These are phyloP conservation scores for Suillus lakei DNA, from an alignment of 768 basidiomycete species.

Conservation along the genomic window DNA sequence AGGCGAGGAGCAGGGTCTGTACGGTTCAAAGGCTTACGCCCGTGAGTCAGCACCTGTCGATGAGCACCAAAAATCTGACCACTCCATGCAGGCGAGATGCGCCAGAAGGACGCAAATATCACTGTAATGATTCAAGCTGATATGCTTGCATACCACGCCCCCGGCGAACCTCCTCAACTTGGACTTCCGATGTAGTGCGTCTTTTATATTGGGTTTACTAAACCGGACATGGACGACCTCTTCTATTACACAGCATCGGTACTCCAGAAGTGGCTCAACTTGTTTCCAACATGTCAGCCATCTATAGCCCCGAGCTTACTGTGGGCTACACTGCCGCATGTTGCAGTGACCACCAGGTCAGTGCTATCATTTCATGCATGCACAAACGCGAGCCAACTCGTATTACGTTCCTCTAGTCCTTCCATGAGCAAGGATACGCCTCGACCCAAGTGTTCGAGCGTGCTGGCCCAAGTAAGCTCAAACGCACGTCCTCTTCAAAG, in stretches of 20 bases:
- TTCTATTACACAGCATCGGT: slow-evolving; percentile 60
- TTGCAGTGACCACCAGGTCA: slow-evolving; percentile 90
- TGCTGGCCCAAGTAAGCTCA: slow-evolving; percentile 67
- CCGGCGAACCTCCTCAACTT: slow-evolving; percentile 81
- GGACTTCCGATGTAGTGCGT: slow-evolving; percentile 75
- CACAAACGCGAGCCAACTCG: background rate
- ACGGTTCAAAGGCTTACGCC: slow-evolving; percentile 81
- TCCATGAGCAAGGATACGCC: slow-evolving; percentile 83
- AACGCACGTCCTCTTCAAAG: background rate
- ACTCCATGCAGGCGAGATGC: slow-evolving; percentile 55
- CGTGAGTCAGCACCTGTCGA: slow-evolving; percentile 49
- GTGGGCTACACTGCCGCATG: slow-evolving; percentile 79
- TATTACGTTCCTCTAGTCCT: slow-evolving; percentile 52
- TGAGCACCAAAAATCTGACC: slow-evolving; percentile 1
- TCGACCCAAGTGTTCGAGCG: slow-evolving; percentile 90
- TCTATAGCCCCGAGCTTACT: slow-evolving; percentile 81
- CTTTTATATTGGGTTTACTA: background rate
- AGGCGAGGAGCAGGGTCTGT: slow-evolving; percentile 90
- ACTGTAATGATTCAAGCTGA: slow-evolving; percentile 90
- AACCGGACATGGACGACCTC: background rate
- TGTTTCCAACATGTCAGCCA: slow-evolving; percentile 70
- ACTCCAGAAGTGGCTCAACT: slow-evolving; percentile 77
- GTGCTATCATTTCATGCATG: slow-evolving; percentile 9
- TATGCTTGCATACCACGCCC: slow-evolving; percentile 86
- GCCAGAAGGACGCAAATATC: slow-evolving; percentile 62